Percentiles rank a stretch among this genome's conserved stretches.
These are phyloP conservation scores for Blastosporella zonata DNA, from an alignment of 1,284 basidiomycete genomes.

Conservation along the genomic window DNA sequence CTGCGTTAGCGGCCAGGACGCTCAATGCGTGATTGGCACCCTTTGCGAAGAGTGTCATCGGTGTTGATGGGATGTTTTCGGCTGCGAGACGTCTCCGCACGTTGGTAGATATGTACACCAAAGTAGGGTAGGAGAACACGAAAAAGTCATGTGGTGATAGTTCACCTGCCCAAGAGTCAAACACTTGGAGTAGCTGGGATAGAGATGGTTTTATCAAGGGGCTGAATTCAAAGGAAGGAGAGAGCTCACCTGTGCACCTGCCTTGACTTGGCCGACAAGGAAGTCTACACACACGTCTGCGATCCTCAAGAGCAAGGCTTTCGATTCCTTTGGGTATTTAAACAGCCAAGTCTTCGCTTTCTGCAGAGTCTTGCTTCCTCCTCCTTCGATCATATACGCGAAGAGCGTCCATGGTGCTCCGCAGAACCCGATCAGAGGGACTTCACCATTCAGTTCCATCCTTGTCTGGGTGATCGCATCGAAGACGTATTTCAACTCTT, in stretches of 20 bases:
- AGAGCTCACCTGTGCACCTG: slow-evolving; percentile 82
- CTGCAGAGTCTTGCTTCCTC: slow-evolving; percentile 83
- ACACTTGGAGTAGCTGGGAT: slow-evolving; percentile 84
- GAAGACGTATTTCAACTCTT: slow-evolving; percentile 88
- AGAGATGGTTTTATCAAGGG: slow-evolving; percentile 2
- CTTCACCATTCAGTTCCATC: slow-evolving; percentile 74
- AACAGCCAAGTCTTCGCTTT: slow-evolving; percentile 93
- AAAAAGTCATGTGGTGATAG: slow-evolving; percentile 84
- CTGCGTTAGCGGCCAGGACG: slow-evolving; percentile 53
- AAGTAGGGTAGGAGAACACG: slow-evolving; percentile 70
- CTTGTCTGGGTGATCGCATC: slow-evolving; percentile 85
- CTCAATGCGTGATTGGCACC: slow-evolving; percentile 77
- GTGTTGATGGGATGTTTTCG: slow-evolving; percentile 56
- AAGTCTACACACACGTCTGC: slow-evolving; percentile 85
- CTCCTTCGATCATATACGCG: slow-evolving; percentile 96
- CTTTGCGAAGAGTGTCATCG: slow-evolving; percentile 91
- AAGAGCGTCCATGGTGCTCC: slow-evolving; percentile 97
- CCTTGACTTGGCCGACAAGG: slow-evolving; percentile 86
- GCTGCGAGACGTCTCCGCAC: slow-evolving; percentile 61
- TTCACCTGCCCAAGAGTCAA: slow-evolving; percentile 94
- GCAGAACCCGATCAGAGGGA: slow-evolving; percentile 93
- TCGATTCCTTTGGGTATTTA: slow-evolving; percentile 81
- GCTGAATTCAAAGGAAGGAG: slow-evolving; percentile 6
- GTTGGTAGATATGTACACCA: slow-evolving; percentile 58
- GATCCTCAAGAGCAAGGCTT: slow-evolving; percentile 71